Conservation (phyloP, 345 rosid genomes). For the Leavenworthia alabamica region DNA sequence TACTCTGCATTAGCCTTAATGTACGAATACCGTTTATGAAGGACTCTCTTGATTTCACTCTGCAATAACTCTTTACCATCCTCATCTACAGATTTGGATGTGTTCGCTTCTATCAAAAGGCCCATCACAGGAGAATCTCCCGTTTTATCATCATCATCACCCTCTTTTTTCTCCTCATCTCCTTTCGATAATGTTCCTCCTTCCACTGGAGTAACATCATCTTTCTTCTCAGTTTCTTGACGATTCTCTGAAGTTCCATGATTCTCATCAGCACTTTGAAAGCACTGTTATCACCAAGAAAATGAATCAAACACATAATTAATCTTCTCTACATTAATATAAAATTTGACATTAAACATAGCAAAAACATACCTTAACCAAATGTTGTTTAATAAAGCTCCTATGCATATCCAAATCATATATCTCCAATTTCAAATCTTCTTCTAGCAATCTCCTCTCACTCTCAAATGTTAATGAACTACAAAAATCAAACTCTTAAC, state of each 20-base stretch:
- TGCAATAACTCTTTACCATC: slow-evolving; percentile 43
- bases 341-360: neutral
- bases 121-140: slow-evolving; percentile 54
- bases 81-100: slow-evolving; percentile 32
- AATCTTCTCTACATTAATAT: neutral
- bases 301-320: neutral
- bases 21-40: slow-evolving; percentile 56
- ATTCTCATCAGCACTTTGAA: slow-evolving; percentile 37
- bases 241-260: slow-evolving; percentile 46
- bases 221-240: slow-evolving; percentile 34
- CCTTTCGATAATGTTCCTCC: slow-evolving; percentile 39
- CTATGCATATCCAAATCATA: slow-evolving; percentile 71
- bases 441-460: slow-evolving; percentile 77
- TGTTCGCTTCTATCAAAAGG: slow-evolving; percentile 42
- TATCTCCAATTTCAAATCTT: slow-evolving; percentile 63
- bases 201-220: slow-evolving; percentile 24
- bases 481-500: neutral
- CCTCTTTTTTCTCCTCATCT: slow-evolving; percentile 33
- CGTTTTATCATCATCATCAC: slow-evolving; percentile 7
- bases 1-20: slow-evolving; percentile 73
- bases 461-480: slow-evolving; percentile 78
- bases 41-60: slow-evolving; percentile 53
- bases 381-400: slow-evolving; percentile 61
- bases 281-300: slow-evolving; percentile 18
- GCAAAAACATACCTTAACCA: slow-evolving; percentile 19